These are phyloP conservation scores for Mitragyna speciosa DNA, from an alignment of 257 asterid genomes.

Conservation along the genomic window DNA sequence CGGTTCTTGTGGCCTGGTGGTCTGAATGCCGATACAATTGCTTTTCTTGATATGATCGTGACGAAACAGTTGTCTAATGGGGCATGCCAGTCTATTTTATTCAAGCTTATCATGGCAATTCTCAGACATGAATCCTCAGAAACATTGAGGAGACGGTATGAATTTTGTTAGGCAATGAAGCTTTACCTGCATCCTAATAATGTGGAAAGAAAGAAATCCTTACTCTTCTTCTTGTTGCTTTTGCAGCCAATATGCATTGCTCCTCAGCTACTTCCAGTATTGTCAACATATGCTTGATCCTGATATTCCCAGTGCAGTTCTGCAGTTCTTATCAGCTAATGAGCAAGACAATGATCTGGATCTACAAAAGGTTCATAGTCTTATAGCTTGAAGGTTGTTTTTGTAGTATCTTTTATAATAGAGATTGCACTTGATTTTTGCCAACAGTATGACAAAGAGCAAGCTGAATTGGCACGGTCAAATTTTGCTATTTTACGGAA, in stretches of 20 bases:
- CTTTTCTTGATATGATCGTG: conserved; percentile 73
- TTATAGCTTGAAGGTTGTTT: conserved; percentile 9
- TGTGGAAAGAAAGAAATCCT: conserved; percentile 22
- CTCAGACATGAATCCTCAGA: conserved; percentile 90
- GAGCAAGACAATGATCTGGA: conserved; percentile 76
- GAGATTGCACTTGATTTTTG: conserved; percentile 8
- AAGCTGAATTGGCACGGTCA: conserved; percentile 74
- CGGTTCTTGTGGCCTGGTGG: conserved; percentile 74
- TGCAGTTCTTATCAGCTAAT: conserved; percentile 68
- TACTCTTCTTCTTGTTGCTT: conserved; percentile 24
- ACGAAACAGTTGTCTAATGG: conserved; percentile 76
- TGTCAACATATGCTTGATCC: conserved; percentile 92
- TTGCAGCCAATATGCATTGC: conserved; percentile 94
- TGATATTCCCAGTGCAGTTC: conserved; percentile 65
- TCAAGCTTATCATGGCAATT: conserved; percentile 84
- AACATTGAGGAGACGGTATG: conserved; percentile 90
- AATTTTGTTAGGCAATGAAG: conserved; percentile 15
- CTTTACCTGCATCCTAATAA: conserved; percentile 13
- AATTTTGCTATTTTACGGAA: conserved; percentile 76
- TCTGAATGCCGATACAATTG: conserved; percentile 63
- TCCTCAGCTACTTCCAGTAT: conserved; percentile 90
- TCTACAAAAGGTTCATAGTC: conserved; percentile 67
- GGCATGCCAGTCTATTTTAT: conserved; percentile 82
- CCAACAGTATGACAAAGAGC: conserved; percentile 76
- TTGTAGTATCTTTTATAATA: not conserved